phyloP scores from a whole-genome alignment of 441 rosid species.

The Bruguiera hainesii region DNA sequence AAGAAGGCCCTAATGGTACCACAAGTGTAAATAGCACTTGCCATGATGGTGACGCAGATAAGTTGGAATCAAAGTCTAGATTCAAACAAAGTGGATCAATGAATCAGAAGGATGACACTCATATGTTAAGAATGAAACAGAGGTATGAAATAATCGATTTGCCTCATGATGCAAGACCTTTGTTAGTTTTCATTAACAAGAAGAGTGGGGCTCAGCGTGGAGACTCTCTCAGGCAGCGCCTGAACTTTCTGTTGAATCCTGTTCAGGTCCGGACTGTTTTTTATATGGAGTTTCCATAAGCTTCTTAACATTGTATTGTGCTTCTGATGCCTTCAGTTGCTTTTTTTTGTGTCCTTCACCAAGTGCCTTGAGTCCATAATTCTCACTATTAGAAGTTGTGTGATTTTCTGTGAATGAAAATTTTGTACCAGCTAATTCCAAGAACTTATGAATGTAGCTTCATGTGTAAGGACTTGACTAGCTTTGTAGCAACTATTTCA shows the following conservation, averaged over 20 bases:
- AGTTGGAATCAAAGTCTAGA: slow-evolving; percentile 44
- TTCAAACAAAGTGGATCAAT: slow-evolving; percentile 63
- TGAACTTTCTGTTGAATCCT: slow-evolving; percentile 67
- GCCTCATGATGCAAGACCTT: slow-evolving; percentile 87
- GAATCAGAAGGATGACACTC: slow-evolving; percentile 72
- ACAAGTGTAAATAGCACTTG: slow-evolving; percentile 30
- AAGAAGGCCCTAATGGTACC: slow-evolving; percentile 49
- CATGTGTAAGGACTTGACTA: too few relatives aligned
- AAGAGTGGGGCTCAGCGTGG: slow-evolving; percentile 98
- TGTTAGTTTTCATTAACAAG: slow-evolving; percentile 89
- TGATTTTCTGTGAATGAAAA: background rate
- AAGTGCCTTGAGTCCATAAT: background rate
- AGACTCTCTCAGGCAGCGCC: slow-evolving; percentile 71
- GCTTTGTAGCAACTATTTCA: too few relatives aligned
- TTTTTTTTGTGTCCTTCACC: background rate
- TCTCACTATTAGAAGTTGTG: background rate
- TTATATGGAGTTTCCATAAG: slow-evolving; percentile 1
- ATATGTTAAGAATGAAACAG: slow-evolving; percentile 57
- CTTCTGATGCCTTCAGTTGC: background rate
- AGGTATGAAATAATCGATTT: slow-evolving; percentile 79
- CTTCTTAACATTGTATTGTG: background rate
- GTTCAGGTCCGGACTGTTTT: slow-evolving; percentile 38
- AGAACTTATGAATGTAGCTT: too few relatives aligned
- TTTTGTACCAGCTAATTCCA: too few relatives aligned
- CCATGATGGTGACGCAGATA: slow-evolving; percentile 42